Evolutionary conservation across 192 early-diverging fungal species (phyloP), one percentile per base, ranked within the genome.

Genomic region (Entomortierella chlamydospora): DNA sequence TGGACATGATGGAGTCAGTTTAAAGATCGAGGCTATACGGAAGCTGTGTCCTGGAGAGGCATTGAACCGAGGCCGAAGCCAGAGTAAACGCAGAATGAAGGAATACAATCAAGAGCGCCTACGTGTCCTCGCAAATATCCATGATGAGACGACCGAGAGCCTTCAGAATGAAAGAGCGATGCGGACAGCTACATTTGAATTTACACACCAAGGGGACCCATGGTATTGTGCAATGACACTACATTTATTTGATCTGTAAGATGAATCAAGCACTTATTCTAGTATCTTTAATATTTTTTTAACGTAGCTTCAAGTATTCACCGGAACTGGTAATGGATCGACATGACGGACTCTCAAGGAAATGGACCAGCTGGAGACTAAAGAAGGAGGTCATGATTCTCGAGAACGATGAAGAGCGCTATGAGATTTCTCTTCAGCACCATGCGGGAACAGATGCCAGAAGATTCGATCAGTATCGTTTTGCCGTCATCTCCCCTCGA

Each of bases 1-100:
- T 2, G 82, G 85, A 31, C 94, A 95, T 81, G 89, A 93, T 72
- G 94, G 94, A 10, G 87, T 92, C 47, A 93, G 91, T 65, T 76
- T 93, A 10, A 83, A 81, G 65, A 84, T 95, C 22, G 88, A 90
- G 43, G 82, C 71, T 9, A 87, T 93, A 20, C 74, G 76, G 30
- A 84, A 86, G 49, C 81, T 93, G 9, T 54, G 70, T 57, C 82
- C 83, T 22, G 86, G 85, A 7, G 59, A 72, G 31, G 86, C 82
- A 12, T 30, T 59, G 9, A 73, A 73, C 33, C 41, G 73, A n/a
- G 87, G 87, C 20, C 62, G 88, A 2, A 85, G 88, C 42, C 78
- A 82, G 29, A 73, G 73, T 25, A 85, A 82, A 43, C 69, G 68
- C 13, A 64, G 83, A 4, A 68, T 82, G 60, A 73, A 70, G 42